These are phyloP conservation scores for Albugo candida DNA, from an alignment of 352 stramenopile species.

Conservation along the genomic window DNA sequence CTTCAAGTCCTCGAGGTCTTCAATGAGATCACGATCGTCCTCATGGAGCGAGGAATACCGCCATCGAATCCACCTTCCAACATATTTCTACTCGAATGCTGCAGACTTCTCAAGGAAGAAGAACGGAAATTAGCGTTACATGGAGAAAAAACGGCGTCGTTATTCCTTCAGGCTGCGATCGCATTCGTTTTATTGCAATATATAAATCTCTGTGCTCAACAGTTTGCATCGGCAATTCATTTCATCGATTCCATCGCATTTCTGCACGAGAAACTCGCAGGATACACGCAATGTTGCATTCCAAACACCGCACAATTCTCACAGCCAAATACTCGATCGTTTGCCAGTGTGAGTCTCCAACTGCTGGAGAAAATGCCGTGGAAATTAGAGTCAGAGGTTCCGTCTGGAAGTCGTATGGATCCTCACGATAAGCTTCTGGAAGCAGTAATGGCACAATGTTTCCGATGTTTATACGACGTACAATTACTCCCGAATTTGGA, in stretches of 20 bases:
- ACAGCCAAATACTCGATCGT: too few relatives aligned
- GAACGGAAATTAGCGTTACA: conserved; percentile 22
- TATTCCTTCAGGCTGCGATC: conserved; percentile 13
- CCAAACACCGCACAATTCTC: too few relatives aligned
- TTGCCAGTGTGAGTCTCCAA: too few relatives aligned
- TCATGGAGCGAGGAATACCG: background rate
- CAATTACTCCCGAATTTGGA: conserved; percentile 30
- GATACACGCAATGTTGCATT: too few relatives aligned
- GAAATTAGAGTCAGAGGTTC: too few relatives aligned
- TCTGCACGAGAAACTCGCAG: too few relatives aligned
- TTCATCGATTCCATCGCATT: too few relatives aligned
- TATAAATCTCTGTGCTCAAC: too few relatives aligned
- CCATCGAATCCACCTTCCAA: background rate
- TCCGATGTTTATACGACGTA: conserved; percentile 51
- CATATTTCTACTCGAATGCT: conserved; percentile 10
- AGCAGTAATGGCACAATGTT: conserved; percentile 36
- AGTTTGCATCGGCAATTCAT: too few relatives aligned
- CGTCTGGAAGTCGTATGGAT: too few relatives aligned
- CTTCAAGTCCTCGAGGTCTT: background rate
- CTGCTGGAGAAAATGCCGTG: too few relatives aligned
- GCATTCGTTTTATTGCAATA: too few relatives aligned
- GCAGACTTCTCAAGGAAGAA: conserved; percentile 47
- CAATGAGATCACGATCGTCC: background rate
- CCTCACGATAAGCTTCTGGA: conserved; percentile 12
- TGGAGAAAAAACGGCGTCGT: conserved; percentile 20